A percentile compares a stretch with the other conserved stretches of the same genome.
Conservation (phyloP, 495 filamentous ascomycete species). For the Chaetomium fimeti region DNA sequence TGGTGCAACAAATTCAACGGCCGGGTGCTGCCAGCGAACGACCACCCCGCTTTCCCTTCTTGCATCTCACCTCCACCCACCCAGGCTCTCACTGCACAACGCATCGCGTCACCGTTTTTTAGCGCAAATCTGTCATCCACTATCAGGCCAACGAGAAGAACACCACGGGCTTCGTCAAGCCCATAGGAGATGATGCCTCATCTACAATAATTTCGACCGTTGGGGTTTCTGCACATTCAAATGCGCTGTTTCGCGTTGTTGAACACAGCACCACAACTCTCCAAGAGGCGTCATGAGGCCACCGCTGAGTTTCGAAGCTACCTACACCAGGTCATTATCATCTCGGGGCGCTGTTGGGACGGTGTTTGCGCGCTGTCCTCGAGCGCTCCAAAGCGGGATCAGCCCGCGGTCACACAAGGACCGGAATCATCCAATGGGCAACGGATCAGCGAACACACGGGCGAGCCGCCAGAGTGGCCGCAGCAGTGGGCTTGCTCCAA, state of each 20-base stretch:
- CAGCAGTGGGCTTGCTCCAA: background rate
- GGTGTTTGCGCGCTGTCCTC: background rate
- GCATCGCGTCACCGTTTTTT: slow-evolving; percentile 19
- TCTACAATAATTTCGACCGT: background rate
- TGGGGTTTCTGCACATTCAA: background rate
- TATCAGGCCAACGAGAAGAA: slow-evolving; percentile 11
- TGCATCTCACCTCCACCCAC: background rate
- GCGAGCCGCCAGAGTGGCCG: slow-evolving; percentile 20
- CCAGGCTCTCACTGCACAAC: slow-evolving; percentile 14
- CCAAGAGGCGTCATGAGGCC: no score
- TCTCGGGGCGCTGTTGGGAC: background rate
- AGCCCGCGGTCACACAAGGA: slow-evolving; percentile 24
- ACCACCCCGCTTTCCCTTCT: slow-evolving; percentile 8
- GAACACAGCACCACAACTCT: background rate
- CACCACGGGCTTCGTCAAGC: background rate
- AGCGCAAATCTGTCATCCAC: slow-evolving; percentile 17
- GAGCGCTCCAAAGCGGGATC: slow-evolving; percentile 14
- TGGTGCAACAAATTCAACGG: background rate
- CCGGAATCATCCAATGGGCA: slow-evolving; percentile 23
- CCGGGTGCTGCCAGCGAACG: background rate
- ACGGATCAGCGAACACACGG: background rate
- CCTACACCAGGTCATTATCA: background rate
- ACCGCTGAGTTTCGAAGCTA: background rate
- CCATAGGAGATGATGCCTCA: background rate
- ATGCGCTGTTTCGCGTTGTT: background rate